Evolutionary conservation across 1,284 basidiomycete species (phyloP), one percentile per base, ranked within the genome.

Genomic region (Cutaneotrichosporon sp.): DNA sequence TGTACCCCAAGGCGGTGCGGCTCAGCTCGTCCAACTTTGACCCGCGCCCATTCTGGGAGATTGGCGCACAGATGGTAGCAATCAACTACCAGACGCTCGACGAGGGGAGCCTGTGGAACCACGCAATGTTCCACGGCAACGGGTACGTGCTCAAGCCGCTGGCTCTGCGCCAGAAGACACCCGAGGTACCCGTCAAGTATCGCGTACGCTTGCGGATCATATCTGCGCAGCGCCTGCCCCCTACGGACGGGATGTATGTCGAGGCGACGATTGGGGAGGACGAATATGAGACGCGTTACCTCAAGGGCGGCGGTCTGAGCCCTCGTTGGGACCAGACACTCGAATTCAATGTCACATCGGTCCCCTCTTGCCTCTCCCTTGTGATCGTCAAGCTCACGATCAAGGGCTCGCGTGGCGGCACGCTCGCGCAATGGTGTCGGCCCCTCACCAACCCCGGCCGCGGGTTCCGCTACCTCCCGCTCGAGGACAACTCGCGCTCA

Each of bases 81-180:
- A 85, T 99, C 66, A 99, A 99, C 78, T 98, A 94, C 91, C 97
- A 99, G 80, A 99, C 94, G 0, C 89, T 89, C 70, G 92, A 91
- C 92, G 70, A 62, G 86, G 80, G 57, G 16, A 65, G 62, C n/a
- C 58, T 62, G 31, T 65, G 97, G 76, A 98, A 97, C 73, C 88
- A 91, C 71, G 91, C 94, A 10, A 91, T 99, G 90, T 99, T 99
- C 70, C 90, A 89, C 5, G 85, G 87, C 18, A 85, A 86, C 13
- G 96, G 97, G 1, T 98, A 93, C 75, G 89, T 98, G 6, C 85
- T 97, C 52, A 98, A 98, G 77, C 97, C 96, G 1, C 82, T 83
- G 4, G 88, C 89, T 0, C 84, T 99, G 21, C 85, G 92, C 14
- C 80, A 82, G 40, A 85, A 86, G 56, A 85, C 88, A 67, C 87